Evolutionary conservation across 805 yeast species (phyloP).

Genomic region (Barnettozyma pratensis): DNA sequence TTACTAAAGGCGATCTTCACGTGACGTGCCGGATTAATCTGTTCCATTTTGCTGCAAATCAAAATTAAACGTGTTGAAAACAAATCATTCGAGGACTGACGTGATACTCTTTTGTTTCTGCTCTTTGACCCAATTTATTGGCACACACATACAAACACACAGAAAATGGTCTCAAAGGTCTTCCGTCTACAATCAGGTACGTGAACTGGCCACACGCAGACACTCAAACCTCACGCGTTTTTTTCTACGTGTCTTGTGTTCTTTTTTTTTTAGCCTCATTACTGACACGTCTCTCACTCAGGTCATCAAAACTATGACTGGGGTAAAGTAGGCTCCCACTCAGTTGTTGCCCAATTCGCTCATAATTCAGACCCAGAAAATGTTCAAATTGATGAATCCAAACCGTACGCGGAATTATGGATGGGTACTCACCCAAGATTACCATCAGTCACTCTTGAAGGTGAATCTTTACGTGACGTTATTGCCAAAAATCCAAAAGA

Average conservation of each 20-base stretch:
- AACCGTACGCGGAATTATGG: constrained; percentile 98
- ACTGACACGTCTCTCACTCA: constrained; percentile 11
- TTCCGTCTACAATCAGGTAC: constrained; percentile 38
- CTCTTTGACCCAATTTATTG: too few species aligned
- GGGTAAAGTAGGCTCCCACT: constrained; percentile 80
- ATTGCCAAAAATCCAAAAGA: constrained; percentile 54
- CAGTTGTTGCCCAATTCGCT: constrained; percentile 89
- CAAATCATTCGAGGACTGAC: too few species aligned
- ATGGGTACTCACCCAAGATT: constrained; percentile 98
- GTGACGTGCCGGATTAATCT: too few species aligned
- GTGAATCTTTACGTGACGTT: constrained; percentile 60
- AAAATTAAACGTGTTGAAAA: too few species aligned
- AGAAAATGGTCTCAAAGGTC: constrained; percentile 27
- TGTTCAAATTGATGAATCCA: constrained; percentile 57
- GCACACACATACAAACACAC: not conserved
- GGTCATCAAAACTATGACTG: constrained; percentile 81
- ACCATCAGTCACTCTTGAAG: constrained; percentile 59
- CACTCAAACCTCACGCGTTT: not conserved
- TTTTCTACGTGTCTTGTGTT: not conserved
- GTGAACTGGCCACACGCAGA: constrained; percentile 7
- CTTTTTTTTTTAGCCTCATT: not conserved
- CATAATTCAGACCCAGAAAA: constrained; percentile 54
- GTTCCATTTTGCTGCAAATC: too few species aligned
- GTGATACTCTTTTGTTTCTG: too few species aligned
- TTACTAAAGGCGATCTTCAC: too few species aligned